Conservation (phyloP, 2,329 filamentous ascomycete species). For the Bipolaris gigantea region DNA sequence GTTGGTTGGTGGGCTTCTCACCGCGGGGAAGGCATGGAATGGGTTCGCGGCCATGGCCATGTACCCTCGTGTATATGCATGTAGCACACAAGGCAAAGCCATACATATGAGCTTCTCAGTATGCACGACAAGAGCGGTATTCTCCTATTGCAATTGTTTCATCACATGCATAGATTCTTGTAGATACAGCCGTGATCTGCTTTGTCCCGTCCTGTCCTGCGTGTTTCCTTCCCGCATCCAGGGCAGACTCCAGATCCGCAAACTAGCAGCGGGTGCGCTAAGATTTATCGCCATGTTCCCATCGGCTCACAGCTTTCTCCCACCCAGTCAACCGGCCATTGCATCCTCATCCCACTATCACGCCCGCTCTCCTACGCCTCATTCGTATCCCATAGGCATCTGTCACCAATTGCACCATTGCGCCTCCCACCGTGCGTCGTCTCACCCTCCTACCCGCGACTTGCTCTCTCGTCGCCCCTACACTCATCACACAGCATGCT, state of each 20-base stretch:
- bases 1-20: background rate
- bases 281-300: constrained; percentile 1
- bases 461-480: constrained; percentile 24
- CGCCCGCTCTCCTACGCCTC: background rate
- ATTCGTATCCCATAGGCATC: background rate
- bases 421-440: constrained; percentile 17
- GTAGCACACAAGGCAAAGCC: too few species aligned
- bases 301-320: background rate
- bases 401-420: constrained; percentile 4
- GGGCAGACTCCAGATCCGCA: background rate
- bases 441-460: constrained; percentile 17
- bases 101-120: too few species aligned
- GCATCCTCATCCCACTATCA: background rate
- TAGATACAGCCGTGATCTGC: too few species aligned
- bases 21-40: constrained; percentile 8
- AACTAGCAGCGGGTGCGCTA: constrained; percentile 14
- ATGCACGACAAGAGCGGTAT: too few species aligned
- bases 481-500: constrained; percentile 34
- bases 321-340: background rate
- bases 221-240: background rate
- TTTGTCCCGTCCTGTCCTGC: background rate
- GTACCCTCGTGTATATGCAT: background rate
- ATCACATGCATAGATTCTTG: background rate
- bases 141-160: background rate
- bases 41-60: background rate